Evolutionary conservation across 306 rosid genomes (phyloP).

Genomic region (Lablab purpureus): DNA sequence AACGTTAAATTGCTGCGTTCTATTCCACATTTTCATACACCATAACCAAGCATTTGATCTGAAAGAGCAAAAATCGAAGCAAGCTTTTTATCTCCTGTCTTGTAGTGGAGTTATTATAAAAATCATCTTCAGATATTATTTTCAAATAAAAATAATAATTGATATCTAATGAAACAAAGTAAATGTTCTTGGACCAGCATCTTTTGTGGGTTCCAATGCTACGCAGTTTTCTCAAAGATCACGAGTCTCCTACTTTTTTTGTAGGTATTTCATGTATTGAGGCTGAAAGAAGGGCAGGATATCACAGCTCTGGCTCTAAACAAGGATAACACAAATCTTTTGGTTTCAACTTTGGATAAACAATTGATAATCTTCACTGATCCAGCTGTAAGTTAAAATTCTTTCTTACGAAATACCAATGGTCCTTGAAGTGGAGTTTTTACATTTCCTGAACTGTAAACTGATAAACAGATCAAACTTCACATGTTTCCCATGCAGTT

Average conservation of each 20-base stretch:
- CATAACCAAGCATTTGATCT: constrained; percentile 25
- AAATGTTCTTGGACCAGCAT: background rate
- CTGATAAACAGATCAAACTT: constrained; percentile 16
- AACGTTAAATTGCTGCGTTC: constrained; percentile 37
- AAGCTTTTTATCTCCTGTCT: constrained; percentile 13
- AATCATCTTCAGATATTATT: constrained; percentile 19
- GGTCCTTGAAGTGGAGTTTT: background rate
- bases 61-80: constrained; percentile 27
- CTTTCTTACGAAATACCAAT: constrained; percentile 18
- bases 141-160: constrained; percentile 39
- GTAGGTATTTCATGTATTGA: constrained; percentile 84
- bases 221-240: too few species aligned
- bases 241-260: background rate
- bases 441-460: constrained; percentile 20
- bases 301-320: constrained; percentile 86
- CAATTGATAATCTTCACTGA: constrained; percentile 90
- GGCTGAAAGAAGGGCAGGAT: constrained; percentile 83
- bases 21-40: constrained; percentile 35
- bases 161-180: constrained; percentile 12
- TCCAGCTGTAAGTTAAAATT: constrained; percentile 84
- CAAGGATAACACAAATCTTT: constrained; percentile 86
- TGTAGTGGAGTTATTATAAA: constrained; percentile 5
- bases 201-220: background rate
- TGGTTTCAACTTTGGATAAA: constrained; percentile 88
- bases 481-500: constrained; percentile 28